Evolutionary conservation across 495 filamentous ascomycete species (phyloP), one percentile per base, ranked within the genome.

Genomic region (Aspergillus hancockii): DNA sequence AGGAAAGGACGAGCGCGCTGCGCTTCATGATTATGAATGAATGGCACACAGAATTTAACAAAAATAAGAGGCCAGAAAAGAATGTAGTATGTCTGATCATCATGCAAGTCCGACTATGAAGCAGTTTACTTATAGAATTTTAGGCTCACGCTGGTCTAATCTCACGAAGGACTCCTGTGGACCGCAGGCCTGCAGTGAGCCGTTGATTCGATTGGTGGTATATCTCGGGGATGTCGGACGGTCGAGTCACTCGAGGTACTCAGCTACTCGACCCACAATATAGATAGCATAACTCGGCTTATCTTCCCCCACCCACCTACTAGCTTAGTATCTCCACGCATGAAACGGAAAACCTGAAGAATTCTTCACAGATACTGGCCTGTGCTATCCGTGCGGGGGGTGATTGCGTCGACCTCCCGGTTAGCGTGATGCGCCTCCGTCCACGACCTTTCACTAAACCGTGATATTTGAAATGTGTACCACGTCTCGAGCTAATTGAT

Each of bases 1-100:
- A 56, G 30, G 65, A 49, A 58, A 70, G 62, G 22, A 73, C 52
- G 28, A 71, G 70, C 66, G 68, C 70, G 36, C 70, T 59, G 70
- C 67, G 67, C 66, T 67, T 71, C 54, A 64, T 68, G 51, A 58
- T 60, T 40, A 14, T 36, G 25, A 38, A 23, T 19, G 30, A 18
- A 81, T 77, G 69, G 72, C 76, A 38, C 58, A 70, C 52, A 30
- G 60, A 58, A 64, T 55, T 32, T 2, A 36, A 14, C 46, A 53
- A 54, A n/a, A 70, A 74, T n/a, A 28, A 38, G 49, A 55, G 36
- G 31, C n/a, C 18, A 25, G n/a, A 51, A 52, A 19, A 14, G 38
- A 46, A 49, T 36, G 34, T 36, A 36, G 13, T 10, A 14, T 36
- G 34, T 36, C 13, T 36, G 34, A 14, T 10, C 12, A 10, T 10